Base-by-base conservation (phyloP, 768 basidiomycete species). In the Fomitopsis serialis region DNA sequence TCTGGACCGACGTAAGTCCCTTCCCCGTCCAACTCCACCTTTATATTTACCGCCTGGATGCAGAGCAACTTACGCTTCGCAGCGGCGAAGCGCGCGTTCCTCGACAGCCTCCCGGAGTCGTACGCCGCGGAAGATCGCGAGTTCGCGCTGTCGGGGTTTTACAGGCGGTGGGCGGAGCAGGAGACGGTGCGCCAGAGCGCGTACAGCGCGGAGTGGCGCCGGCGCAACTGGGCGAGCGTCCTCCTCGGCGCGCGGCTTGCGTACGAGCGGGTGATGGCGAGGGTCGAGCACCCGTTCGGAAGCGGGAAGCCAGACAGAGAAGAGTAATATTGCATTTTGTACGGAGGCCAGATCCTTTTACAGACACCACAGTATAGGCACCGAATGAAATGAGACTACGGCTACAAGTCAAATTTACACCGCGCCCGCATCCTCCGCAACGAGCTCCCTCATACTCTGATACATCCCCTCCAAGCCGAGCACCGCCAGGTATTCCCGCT, bases 11-110 rank as follows among this genome's bases (percentile, higher is more conserved):
- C 50, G 91, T 92, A 64, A 59, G 87, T 77, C 22, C 17, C 37
- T 40, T 37, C 23, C 25, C 15, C 17, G 7, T 12, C 24, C 10
- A 7, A 10, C 22, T n/a, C 19, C 9, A 10, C 9, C n/a, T 21
- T 17, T 22, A n/a, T n/a, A n/a, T n/a, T n/a, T n/a, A n/a, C n/a
- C n/a, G n/a, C n/a, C n/a, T n/a, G n/a, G n/a, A n/a, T n/a, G n/a
- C 61, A 93, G 91, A 88, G 80, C 65, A 93, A 93, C 64, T 73
- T 77, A 10, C 84, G 90, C n/a, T 92, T 91, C 64, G 82, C 89
- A 63, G 74, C 77, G 9, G 88, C 81, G 32, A 88, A 85, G 68
- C 68, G 76, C 22, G 75, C 79, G 10, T 71, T 82, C 21, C 72
- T 90, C 12, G 63, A 73, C 9, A 75, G 80, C 50, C 74, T 89